phyloP scores from a whole-genome alignment of 768 basidiomycete species.

The Hygrocybe punicea region DNA sequence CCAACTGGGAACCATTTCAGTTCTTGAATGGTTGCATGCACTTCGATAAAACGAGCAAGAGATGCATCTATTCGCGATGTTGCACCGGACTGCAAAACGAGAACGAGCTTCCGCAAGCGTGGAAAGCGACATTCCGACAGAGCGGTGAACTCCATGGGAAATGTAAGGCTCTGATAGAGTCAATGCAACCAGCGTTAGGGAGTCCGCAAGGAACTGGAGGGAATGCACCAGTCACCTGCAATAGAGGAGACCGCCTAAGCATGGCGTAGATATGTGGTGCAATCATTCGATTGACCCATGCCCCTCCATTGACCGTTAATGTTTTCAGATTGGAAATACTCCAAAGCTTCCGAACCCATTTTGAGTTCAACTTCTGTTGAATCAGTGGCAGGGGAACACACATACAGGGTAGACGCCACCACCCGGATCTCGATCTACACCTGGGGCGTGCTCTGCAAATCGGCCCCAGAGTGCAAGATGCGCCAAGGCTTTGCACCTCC shows the following conservation, averaged over 20 bases:
- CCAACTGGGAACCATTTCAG: slow-evolving; percentile 46
- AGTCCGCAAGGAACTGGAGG: neutral
- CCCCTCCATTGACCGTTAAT: slow-evolving; percentile 27
- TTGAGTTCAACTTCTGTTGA: neutral
- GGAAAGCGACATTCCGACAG: slow-evolving; percentile 38
- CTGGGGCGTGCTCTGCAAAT: slow-evolving; percentile 39
- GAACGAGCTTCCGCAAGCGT: slow-evolving; percentile 38
- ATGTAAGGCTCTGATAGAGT: slow-evolving; percentile 37
- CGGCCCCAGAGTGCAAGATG: slow-evolving; percentile 38
- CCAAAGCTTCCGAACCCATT: slow-evolving; percentile 27
- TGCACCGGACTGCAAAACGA: slow-evolving; percentile 43
- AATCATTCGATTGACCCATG: slow-evolving; percentile 29
- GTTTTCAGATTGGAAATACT: slow-evolving; percentile 26
- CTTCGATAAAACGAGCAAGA: slow-evolving; percentile 40
- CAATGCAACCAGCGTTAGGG: neutral
- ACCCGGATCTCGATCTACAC: slow-evolving; percentile 24
- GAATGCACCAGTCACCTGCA: slow-evolving; percentile 24
- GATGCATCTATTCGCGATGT: slow-evolving; percentile 34
- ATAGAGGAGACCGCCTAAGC: slow-evolving; percentile 24
- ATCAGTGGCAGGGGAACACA: neutral
- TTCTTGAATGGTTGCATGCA: slow-evolving; percentile 46
- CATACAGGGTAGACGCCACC: slow-evolving; percentile 41
- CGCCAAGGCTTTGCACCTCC: slow-evolving; percentile 27
- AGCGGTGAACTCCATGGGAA: slow-evolving; percentile 45
- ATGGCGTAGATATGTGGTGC: slow-evolving; percentile 23